Evolutionary conservation across 305 asterid species (phyloP).

Genomic region (Ilex paraguariensis): DNA sequence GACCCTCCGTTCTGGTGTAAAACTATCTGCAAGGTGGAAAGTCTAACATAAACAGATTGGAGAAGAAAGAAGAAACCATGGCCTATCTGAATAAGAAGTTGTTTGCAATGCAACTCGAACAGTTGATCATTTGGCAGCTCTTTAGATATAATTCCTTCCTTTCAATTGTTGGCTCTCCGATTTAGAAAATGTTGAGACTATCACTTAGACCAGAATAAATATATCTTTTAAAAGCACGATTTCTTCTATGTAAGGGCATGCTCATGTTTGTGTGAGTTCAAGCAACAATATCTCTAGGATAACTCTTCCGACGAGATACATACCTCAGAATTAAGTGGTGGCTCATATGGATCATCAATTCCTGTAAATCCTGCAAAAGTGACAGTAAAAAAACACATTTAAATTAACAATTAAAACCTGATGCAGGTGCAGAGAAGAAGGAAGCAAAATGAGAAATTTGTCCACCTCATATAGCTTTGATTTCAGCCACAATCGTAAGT

Average conservation of each 20-base stretch:
- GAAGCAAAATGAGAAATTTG: not conserved
- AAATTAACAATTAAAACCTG: not conserved
- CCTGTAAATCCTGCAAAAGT: constrained; percentile 80
- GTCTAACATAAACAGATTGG: not conserved
- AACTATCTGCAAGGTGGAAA: constrained; percentile 52
- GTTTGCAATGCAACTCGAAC: too few relatives aligned
- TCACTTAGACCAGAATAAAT: not conserved
- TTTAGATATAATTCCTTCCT: too few relatives aligned
- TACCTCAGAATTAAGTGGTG: constrained; percentile 80
- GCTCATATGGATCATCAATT: constrained; percentile 88
- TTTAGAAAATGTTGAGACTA: not conserved
- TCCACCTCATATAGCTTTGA: not conserved
- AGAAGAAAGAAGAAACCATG: too few relatives aligned
- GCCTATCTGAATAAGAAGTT: too few relatives aligned
- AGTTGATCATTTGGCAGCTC: too few relatives aligned
- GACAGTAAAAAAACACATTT: constrained; percentile 6
- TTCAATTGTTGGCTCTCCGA: too few relatives aligned
- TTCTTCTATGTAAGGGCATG: not conserved
- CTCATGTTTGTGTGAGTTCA: too few relatives aligned
- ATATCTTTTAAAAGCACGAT: not conserved
- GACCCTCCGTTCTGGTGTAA: constrained; percentile 50
- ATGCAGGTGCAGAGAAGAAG: not conserved
- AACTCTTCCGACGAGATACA: not conserved
- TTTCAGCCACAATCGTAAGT: not conserved
- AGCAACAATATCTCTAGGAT: not conserved